Conservation (phyloP, 2,329 filamentous ascomycete genomes). For the Septoria linicola region DNA sequence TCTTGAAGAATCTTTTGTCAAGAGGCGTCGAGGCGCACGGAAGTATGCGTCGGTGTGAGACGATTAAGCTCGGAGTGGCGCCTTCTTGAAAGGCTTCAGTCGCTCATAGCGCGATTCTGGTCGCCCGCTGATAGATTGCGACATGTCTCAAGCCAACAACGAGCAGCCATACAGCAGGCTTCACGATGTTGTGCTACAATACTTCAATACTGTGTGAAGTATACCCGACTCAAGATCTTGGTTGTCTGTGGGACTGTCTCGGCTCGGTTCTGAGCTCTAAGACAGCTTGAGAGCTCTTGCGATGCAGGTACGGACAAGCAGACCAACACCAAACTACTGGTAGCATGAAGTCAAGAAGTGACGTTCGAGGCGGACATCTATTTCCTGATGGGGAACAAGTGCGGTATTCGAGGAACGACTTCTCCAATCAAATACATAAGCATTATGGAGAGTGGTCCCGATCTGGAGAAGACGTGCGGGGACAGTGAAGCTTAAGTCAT, state of each 20-base stretch:
- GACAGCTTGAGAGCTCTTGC: neutral
- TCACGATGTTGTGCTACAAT: neutral
- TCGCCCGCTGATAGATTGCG: neutral
- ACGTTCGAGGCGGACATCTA: constrained; percentile 1
- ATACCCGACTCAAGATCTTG: neutral
- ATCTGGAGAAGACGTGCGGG: constrained; percentile 10
- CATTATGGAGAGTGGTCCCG: neutral
- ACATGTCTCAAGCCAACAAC: neutral
- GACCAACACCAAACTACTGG: neutral
- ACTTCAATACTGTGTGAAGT: neutral
- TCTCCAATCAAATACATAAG: neutral
- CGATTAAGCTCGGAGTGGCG: constrained; percentile 5
- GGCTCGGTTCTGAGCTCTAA: neutral
- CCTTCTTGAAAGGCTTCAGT: neutral
- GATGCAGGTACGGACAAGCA: constrained; percentile 8
- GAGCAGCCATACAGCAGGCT: neutral
- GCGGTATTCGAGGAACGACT: neutral
- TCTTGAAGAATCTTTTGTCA: constrained; percentile 1
- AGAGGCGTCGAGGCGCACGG: constrained; percentile 7
- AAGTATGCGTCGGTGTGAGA: constrained; percentile 5
- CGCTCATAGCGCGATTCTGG: neutral
- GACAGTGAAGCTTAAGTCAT: constrained; percentile 1
- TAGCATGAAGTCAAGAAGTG: constrained; percentile 1
- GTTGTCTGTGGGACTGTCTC: neutral
- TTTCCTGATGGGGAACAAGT: neutral